Evolutionary conservation across 176 grass and related monocot species (phyloP).

Genomic region (Bromus sterilis): DNA sequence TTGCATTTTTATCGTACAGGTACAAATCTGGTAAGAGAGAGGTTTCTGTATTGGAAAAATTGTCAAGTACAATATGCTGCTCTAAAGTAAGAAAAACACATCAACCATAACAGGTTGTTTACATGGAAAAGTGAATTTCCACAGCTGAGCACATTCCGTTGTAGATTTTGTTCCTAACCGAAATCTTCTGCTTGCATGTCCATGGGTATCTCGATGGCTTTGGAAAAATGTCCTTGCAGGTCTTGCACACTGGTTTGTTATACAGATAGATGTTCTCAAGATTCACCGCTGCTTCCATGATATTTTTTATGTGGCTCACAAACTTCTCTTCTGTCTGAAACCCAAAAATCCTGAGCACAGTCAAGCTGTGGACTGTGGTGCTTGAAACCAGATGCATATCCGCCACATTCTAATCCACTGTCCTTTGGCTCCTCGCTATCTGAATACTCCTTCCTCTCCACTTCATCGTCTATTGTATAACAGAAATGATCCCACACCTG

Average conservation of each 20-base stretch:
- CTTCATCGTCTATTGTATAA: background rate
- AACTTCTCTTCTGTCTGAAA: background rate
- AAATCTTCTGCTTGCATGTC: background rate
- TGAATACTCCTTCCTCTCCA: background rate
- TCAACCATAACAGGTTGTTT: background rate
- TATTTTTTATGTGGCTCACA: background rate
- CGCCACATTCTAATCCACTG: background rate
- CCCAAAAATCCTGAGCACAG: background rate
- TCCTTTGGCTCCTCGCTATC: background rate
- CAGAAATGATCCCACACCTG: background rate
- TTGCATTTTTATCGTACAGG: conserved; percentile 50
- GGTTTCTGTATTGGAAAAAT: conserved; percentile 83
- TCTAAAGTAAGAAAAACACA: background rate
- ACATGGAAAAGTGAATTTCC: background rate
- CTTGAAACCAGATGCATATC: background rate
- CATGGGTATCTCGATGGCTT: background rate
- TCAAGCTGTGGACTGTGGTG: background rate
- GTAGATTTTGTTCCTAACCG: background rate
- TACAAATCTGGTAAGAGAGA: conserved; percentile 89
- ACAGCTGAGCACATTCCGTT: background rate
- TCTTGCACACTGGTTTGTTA: background rate
- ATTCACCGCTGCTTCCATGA: background rate
- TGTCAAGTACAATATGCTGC: conserved; percentile 6
- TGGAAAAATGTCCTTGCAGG: background rate
- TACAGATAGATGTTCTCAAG: background rate